Base-by-base conservation (phyloP, 805 yeast species). In the Hanseniaspora taiwanica region DNA sequence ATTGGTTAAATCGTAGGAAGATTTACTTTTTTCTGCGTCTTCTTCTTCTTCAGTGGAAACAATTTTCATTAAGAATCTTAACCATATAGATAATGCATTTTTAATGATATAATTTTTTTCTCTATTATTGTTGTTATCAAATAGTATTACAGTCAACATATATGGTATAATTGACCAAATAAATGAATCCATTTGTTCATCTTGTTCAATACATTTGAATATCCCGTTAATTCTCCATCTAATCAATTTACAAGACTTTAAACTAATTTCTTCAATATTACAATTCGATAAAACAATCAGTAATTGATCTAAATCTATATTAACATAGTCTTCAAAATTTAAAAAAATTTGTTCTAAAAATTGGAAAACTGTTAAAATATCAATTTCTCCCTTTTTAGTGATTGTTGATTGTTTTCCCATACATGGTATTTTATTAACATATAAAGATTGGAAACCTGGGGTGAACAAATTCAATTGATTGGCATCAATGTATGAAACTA, bases 171-270 rank as follows among this genome's bases (percentile, higher is more conserved):
- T 44, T 2, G 58, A 48, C 84, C 84, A 78, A 4, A 67, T 47
- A 6, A 60, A 51, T 3, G 35, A n/a, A 35, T 60, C 58, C 18
- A 63, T 48, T 0, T 42, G 21, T 2, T 34, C 37, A 18, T 47
- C 42, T 1, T 45, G 31, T 1, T 38, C 48, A 32, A 55, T 52
- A 3, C 18, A 17, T n/a, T 39, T 31, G 27, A 50, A 46, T 5
- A 74, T 58, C 1, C 49, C 42, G 1, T 48, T 40, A 21, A 68
- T 62, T 56, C 75, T 69, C 85, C 84, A 79, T 44, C 77, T 67
- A 14, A 76, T 50, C 0, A 68, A 42, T 32, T 62, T 64, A 1
- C 71, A 60, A 0, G 69, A 62, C 3, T 47, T 40, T 1, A 55
- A 40, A 0, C 73, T 57, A 3, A 72, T 49, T 2, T 46, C 50